Percentiles rank a stretch among this genome's conserved stretches.
phyloP scores from a whole-genome alignment of 768 basidiomycete species.

The Xerocomus brunneocitrinus region DNA sequence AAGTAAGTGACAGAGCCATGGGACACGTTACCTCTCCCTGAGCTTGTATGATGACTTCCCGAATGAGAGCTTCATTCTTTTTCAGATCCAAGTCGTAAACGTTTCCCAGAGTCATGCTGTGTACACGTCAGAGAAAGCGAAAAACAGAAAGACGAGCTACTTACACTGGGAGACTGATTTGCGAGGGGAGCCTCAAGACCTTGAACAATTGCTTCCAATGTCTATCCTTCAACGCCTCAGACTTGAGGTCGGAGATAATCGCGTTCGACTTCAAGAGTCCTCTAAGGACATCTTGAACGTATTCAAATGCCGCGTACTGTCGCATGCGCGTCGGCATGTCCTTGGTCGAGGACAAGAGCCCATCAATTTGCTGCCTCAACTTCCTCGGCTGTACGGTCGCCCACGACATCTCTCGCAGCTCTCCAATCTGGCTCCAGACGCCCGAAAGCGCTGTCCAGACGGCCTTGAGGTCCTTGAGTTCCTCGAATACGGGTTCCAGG shows the following conservation, averaged over 20 bases:
- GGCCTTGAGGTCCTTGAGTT: constrained; percentile 91
- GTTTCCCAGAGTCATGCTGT: constrained; percentile 89
- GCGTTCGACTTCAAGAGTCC: constrained; percentile 85
- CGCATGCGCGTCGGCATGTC: constrained; percentile 99
- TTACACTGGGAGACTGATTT: constrained; percentile 72
- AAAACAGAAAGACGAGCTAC: constrained; percentile 23
- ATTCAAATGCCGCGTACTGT: constrained; percentile 98
- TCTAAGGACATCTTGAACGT: constrained; percentile 87
- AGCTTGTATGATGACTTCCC: constrained; percentile 94
- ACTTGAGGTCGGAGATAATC: constrained; percentile 90
- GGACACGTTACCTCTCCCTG: constrained; percentile 76
- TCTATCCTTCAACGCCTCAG: constrained; percentile 93
- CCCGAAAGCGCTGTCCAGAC: constrained; percentile 99
- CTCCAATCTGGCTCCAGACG: constrained; percentile 90
- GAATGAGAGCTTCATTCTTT: constrained; percentile 85
- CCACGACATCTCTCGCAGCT: constrained; percentile 87
- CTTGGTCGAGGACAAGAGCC: constrained; percentile 87
- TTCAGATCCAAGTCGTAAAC: constrained; percentile 97
- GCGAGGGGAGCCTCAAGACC: constrained; percentile 65
- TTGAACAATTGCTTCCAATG: constrained; percentile 99
- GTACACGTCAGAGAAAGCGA: constrained; percentile 3
- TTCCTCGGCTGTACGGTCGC: constrained; percentile 92
- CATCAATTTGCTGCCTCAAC: constrained; percentile 88
- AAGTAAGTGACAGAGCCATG: background rate
- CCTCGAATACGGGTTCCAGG: constrained; percentile 91